Evolutionary conservation across 2,329 filamentous ascomycete genomes (phyloP).

Genomic region (Leptographium wingfieldii): DNA sequence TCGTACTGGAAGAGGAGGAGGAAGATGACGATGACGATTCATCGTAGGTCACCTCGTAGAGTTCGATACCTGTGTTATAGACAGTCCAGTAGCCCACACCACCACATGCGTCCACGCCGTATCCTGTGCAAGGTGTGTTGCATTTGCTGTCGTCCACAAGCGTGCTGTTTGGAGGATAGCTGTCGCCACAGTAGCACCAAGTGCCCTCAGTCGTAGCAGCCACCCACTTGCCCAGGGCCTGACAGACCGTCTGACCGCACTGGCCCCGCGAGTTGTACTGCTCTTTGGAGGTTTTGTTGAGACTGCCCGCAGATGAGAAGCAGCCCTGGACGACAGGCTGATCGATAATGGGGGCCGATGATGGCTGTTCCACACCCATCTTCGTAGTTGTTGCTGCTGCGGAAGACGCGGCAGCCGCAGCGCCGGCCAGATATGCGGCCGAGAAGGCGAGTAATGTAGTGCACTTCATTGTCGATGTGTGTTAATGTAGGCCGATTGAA

Average conservation of each 20-base stretch:
- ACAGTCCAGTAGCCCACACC: constrained; percentile 35
- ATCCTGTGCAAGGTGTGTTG: constrained; percentile 53
- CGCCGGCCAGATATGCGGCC: constrained; percentile 8
- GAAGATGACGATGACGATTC: constrained; percentile 14
- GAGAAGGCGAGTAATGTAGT: constrained; percentile 8
- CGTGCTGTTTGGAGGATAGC: constrained; percentile 46
- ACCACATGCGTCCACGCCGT: constrained; percentile 49
- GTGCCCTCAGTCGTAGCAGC: constrained; percentile 48
- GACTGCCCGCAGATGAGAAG: constrained; percentile 30
- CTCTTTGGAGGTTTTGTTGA: constrained; percentile 15
- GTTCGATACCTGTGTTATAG: constrained; percentile 36
- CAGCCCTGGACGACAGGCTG: constrained; percentile 37
- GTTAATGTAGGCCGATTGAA: background rate
- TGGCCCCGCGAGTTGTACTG: constrained; percentile 27
- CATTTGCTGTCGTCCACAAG: constrained; percentile 49
- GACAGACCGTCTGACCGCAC: constrained; percentile 28
- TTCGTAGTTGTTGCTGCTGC: constrained; percentile 5
- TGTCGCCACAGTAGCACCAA: constrained; percentile 61
- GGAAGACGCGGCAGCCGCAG: constrained; percentile 4
- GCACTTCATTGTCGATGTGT: constrained; percentile 8
- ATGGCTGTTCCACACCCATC: constrained; percentile 23
- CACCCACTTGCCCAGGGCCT: constrained; percentile 35
- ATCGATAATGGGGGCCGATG: constrained; percentile 22
- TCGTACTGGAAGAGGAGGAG: constrained; percentile 4
- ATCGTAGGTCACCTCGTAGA: constrained; percentile 24